These are phyloP conservation scores for Aspergillus diversus DNA, from an alignment of 495 filamentous ascomycete genomes.

Conservation along the genomic window DNA sequence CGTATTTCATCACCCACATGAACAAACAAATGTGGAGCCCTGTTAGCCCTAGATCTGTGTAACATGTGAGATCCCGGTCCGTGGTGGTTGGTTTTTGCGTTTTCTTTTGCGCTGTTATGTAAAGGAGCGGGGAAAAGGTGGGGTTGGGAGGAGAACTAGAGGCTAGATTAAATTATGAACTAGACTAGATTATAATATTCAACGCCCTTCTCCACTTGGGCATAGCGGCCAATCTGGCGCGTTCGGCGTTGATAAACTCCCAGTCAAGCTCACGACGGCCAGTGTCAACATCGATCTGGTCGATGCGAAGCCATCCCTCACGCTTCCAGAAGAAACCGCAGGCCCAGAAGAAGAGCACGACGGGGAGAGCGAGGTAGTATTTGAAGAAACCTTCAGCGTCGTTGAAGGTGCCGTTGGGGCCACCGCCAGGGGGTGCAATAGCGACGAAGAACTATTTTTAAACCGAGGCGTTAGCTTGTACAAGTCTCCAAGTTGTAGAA, in stretches of 20 bases:
- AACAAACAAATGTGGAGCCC: too few relatives aligned
- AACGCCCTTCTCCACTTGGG: constrained; percentile 55
- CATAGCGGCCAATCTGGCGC: constrained; percentile 40
- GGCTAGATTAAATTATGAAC: not conserved
- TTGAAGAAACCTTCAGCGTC: constrained; percentile 63
- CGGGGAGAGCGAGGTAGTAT: constrained; percentile 63
- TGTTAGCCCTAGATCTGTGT: too few relatives aligned
- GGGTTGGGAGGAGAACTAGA: constrained; percentile 11
- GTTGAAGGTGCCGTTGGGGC: constrained; percentile 41
- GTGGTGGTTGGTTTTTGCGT: too few relatives aligned
- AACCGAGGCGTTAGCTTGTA: constrained; percentile 11
- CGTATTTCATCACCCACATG: too few relatives aligned
- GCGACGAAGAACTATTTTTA: constrained; percentile 47
- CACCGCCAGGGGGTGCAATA: constrained; percentile 35
- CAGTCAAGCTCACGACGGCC: constrained; percentile 62
- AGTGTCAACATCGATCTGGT: constrained; percentile 66
- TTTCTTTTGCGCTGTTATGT: not conserved
- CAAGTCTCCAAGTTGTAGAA: too few relatives aligned
- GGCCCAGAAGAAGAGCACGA: constrained; percentile 50
- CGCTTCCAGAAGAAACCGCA: constrained; percentile 65
- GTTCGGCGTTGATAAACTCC: constrained; percentile 51
- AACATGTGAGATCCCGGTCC: too few relatives aligned
- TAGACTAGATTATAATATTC: constrained; percentile 47
- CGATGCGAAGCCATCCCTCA: constrained; percentile 53
- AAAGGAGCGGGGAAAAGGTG: not conserved